phyloP scores from a whole-genome alignment of 1,284 basidiomycete genomes.

The Pisolithus thermaeus region DNA sequence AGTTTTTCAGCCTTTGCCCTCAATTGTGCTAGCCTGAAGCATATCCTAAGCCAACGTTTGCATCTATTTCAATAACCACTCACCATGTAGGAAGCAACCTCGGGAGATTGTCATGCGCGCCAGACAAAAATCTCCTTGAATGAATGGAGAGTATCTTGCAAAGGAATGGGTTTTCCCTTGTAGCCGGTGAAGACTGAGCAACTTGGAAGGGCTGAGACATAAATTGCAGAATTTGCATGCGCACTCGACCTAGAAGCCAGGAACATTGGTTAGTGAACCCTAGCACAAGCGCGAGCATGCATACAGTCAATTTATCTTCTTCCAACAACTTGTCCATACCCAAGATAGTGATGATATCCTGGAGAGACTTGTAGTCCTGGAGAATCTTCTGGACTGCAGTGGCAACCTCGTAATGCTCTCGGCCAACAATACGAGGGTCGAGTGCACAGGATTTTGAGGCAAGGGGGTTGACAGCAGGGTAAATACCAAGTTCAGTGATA shows the following conservation, averaged over 20 bases:
- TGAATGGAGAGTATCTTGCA: too few species aligned
- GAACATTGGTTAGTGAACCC: conserved; percentile 6
- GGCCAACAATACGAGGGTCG: conserved; percentile 92
- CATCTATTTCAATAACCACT: conserved; percentile 80
- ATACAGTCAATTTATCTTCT: conserved; percentile 97
- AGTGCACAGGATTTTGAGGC: conserved; percentile 99
- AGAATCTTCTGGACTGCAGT: conserved; percentile 97
- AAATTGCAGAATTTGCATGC: conserved; percentile 91
- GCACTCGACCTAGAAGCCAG: conserved; percentile 61
- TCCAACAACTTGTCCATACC: conserved; percentile 99
- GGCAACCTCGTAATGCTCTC: conserved; percentile 93
- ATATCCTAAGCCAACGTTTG: conserved; percentile 51
- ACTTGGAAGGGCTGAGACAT: conserved; percentile 99
- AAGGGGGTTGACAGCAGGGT: conserved; percentile 98
- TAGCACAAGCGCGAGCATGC: conserved; percentile 18
- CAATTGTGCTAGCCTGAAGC: too few species aligned
- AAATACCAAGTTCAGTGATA: conserved; percentile 99
- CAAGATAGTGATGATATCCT: conserved; percentile 94
- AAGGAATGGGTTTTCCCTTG: too few species aligned
- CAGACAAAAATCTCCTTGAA: too few species aligned
- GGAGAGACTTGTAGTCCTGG: conserved; percentile 99
- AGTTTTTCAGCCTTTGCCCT: conserved; percentile 64
- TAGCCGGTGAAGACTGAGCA: too few species aligned
- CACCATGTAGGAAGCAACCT: too few species aligned
- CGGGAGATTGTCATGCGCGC: too few species aligned